These are phyloP conservation scores for Jackrogersella minutella DNA, from an alignment of 495 filamentous ascomycete species.

Conservation along the genomic window DNA sequence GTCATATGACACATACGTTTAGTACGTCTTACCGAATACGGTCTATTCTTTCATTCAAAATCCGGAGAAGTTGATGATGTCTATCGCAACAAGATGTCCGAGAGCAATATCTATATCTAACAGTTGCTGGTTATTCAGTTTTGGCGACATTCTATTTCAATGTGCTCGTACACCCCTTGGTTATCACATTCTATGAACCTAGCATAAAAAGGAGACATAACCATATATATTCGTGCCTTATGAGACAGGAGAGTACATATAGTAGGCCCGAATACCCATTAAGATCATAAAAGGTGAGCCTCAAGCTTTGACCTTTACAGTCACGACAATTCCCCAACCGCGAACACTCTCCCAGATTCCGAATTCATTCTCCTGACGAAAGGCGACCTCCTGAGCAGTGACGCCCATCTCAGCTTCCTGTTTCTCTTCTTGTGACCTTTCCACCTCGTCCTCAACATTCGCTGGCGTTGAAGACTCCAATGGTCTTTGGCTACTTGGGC, in stretches of 20 bases:
- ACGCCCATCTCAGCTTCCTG: constrained; percentile 50
- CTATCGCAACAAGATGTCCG: no score
- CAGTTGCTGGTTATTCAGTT: no score
- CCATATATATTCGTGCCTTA: neutral
- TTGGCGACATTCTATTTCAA: no score
- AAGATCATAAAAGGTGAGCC: neutral
- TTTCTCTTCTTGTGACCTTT: constrained; percentile 9
- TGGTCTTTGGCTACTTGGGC: constrained; percentile 17
- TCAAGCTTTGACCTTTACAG: constrained; percentile 45
- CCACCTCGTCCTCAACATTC: constrained; percentile 1
- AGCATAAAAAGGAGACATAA: neutral
- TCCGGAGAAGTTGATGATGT: no score
- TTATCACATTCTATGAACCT: neutral
- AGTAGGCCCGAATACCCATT: neutral
- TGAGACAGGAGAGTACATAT: neutral
- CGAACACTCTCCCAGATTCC: constrained; percentile 60
- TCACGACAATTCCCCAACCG: constrained; percentile 59
- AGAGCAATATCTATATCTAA: no score
- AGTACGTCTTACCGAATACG: no score
- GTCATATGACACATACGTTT: no score
- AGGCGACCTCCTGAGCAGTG: constrained; percentile 59
- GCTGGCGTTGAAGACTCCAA: constrained; percentile 5
- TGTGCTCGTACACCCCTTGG: no score
- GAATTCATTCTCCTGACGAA: constrained; percentile 60
- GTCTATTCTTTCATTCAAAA: no score